Conservation (phyloP, 805 yeast species). For the Wickerhamiella brachini region DNA sequence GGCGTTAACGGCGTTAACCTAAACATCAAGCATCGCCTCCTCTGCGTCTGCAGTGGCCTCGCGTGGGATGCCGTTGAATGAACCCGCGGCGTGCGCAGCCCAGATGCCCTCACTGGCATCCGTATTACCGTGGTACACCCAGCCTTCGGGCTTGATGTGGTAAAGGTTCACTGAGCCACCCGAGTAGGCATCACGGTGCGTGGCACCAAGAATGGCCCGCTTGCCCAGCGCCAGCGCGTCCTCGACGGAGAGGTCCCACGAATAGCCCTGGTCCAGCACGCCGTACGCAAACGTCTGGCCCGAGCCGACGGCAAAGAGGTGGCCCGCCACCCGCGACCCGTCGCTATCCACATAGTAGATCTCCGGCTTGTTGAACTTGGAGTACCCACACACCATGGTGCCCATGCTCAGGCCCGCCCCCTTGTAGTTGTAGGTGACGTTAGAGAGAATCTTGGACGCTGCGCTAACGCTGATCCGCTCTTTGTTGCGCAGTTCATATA, state of each 20-base stretch:
- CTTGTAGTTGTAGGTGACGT: conserved; percentile 83
- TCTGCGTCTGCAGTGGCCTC: not conserved
- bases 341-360: conserved; percentile 94
- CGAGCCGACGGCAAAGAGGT: conserved; percentile 92
- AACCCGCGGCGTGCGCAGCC: conserved; percentile 76
- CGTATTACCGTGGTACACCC: conserved; percentile 92
- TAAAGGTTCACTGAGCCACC: conserved; percentile 93
- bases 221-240: conserved; percentile 91
- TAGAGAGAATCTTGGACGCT: conserved; percentile 84
- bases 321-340: conserved; percentile 91
- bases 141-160: conserved; percentile 86
- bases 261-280: conserved; percentile 83
- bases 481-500: conserved; percentile 83
- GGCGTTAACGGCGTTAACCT: too few species aligned
- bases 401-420: conserved; percentile 99
- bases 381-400: conserved; percentile 96
- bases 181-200: conserved; percentile 95
- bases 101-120: conserved; percentile 85
- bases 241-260: conserved; percentile 83
- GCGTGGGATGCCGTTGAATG: conserved; percentile 60
- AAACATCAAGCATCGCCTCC: not conserved
- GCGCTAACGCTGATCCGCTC: conserved; percentile 93
- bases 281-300: conserved; percentile 99
- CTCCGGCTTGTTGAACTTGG: conserved; percentile 89
- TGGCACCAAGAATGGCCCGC: conserved; percentile 91